Evolutionary conservation across 768 basidiomycete species (phyloP), one percentile per base, ranked within the genome.

Genomic region (Solioccasus polychromus): DNA sequence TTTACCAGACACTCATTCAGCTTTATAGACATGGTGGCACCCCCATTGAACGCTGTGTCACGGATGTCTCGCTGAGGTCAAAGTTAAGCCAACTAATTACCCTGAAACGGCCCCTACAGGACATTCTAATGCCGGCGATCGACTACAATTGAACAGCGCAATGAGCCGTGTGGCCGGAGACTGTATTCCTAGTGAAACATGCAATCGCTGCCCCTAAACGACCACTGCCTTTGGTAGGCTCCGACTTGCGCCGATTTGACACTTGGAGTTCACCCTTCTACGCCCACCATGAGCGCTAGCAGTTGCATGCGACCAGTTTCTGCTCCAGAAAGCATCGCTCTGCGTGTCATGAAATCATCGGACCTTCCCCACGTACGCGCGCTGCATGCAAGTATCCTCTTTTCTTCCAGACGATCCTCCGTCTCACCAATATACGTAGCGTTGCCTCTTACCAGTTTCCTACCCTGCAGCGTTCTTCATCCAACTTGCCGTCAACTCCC

Each of bases 381-480:
- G 17, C 35, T 65, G 18, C 64, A 65, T 31, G 64, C 61, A 34
- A 34, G 66, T 44, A 6, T 2, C 23, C 5, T 26, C 8, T 19
- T 25, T 37, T 3, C 35, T 11, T 29, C 23, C 18, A 11, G 26
- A 19, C 7, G 26, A 10, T 30, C 9, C 17, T 39, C 31, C 17
- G 28, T 39, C 51, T 60, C 15, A 50, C 44, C 14, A 22, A 12
- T 20, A 17, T 20, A n/a, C 18, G 3, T 34, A 65, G 64, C 54
- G 47, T 24, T 51, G 35, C 25, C 57, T 65, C 28, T 50, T 65
- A 8, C 59, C 64, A 10, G 44, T 55, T 38, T 47, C 58, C 39
- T 65, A 65, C 41, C 64, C 64, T 9, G 15, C 45, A 2, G 44
- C 66, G n/a, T 65, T 65, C 42, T 65, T 68, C 37, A 31, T 68